Evolutionary conservation across 2,329 filamentous ascomycete genomes (phyloP), one percentile per base, ranked within the genome.

Genomic region (Aspergillus luchuensis): DNA sequence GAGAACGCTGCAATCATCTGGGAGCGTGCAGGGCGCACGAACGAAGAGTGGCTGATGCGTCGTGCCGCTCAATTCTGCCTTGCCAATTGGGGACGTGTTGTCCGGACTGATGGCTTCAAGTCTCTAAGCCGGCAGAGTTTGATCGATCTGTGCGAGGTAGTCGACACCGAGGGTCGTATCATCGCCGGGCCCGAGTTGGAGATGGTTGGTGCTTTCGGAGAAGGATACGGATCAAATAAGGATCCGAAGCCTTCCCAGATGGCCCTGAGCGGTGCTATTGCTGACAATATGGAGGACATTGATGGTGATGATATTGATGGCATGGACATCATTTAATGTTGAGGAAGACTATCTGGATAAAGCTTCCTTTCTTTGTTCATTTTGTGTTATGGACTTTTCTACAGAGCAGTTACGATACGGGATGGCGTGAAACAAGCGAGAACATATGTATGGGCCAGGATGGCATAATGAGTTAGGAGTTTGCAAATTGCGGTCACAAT

Each of bases 1-100:
- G 91, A 96, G 62, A 92, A 97, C 72, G 94, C 94, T 2, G 97
- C 95, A 65, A 89, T 96, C 67, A 93, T 97, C 59, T 99, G 96
- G 92, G 93, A 98, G 76, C 92, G 92, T 66, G 92, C 95, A 2
- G 90, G 89, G 7, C 87, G 94, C 13, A 94, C 95, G 15, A 91
- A 89, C 68, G 95, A 99, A 77, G 91, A 96, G 56, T 97, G 93
- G 92, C 84, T 99, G 41, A 91, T 92, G 74, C 91, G 91, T 69
- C 89, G 94, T 56, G 92, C 95, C 0, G 93, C 93, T 0, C 84
- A 83, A 50, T 98, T 96, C 77, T 97, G 92, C 73, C 86, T 99
- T 76, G 90, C 89, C 41, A 91, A 98, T 75, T 99, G 95, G 92
- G 95, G 95, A 56, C 88, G 95, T 50, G 87, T 99, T 28, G 95